Percentiles rank a stretch among this genome's conserved stretches.
Evolutionary conservation across 768 basidiomycete genomes (phyloP).

Genomic region (Agrocybe praecox): DNA sequence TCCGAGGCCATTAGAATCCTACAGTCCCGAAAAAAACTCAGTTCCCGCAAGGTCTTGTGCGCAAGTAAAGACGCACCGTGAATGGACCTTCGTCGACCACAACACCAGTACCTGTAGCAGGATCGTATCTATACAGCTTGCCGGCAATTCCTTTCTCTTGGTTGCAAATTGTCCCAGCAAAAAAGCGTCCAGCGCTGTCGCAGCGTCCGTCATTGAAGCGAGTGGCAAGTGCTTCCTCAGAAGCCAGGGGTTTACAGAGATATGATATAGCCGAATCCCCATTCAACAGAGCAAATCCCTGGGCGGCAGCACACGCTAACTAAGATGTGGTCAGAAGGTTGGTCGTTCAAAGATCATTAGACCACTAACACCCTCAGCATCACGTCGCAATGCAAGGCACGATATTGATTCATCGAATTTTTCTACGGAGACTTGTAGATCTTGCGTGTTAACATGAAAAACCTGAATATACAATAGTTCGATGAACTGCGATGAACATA

Average conservation of each 20-base stretch:
- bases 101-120: constrained; percentile 43
- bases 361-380: constrained; percentile 46
- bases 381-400: constrained; percentile 55
- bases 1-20: constrained; percentile 68
- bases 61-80: constrained; percentile 42
- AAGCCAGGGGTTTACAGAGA: constrained; percentile 53
- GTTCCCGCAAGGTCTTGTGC: neutral
- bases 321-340: constrained; percentile 24
- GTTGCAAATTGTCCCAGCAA: constrained; percentile 65
- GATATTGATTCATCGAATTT: constrained; percentile 57
- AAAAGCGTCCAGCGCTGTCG: constrained; percentile 63
- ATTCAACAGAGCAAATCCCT: constrained; percentile 57
- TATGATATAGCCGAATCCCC: constrained; percentile 45
- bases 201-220: constrained; percentile 77
- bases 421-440: constrained; percentile 42
- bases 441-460: constrained; percentile 49
- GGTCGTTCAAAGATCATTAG: neutral
- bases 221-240: constrained; percentile 40
- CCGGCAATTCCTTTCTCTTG: constrained; percentile 53
- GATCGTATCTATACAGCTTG: constrained; percentile 61
- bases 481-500: constrained; percentile 8
- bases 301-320: constrained; percentile 62
- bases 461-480: constrained; percentile 37
- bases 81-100: constrained; percentile 67
- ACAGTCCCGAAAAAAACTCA: constrained; percentile 6